Evolutionary conservation across 768 basidiomycete genomes (phyloP).

Genomic region (Pleurotus cornucopiae): DNA sequence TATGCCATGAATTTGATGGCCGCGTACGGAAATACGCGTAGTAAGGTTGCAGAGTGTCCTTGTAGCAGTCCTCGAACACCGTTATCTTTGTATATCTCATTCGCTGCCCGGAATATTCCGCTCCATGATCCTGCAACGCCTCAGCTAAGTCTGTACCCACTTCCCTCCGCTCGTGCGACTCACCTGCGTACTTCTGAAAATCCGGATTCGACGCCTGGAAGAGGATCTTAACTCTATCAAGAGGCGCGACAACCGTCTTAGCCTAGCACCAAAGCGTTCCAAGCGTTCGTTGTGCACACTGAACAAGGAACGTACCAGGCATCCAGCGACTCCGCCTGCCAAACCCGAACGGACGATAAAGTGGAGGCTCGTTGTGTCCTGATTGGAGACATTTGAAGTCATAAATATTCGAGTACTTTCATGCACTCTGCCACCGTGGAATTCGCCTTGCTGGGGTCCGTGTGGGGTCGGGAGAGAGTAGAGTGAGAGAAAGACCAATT

Average conservation of each 20-base stretch:
- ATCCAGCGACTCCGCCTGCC: conserved; percentile 92
- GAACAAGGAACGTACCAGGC: conserved; percentile 60
- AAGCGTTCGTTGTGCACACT: conserved; percentile 11
- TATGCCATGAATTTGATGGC: conserved; percentile 97
- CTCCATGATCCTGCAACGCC: conserved; percentile 69
- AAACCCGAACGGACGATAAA: conserved; percentile 78
- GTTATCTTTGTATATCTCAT: conserved; percentile 59
- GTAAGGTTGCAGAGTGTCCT: conserved; percentile 92
- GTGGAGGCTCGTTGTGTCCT: conserved; percentile 52
- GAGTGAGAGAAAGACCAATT: neutral
- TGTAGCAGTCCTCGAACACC: conserved; percentile 86
- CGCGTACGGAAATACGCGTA: conserved; percentile 95
- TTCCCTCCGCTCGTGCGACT: conserved; percentile 15
- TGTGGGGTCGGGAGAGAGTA: neutral
- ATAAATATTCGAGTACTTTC: conserved; percentile 33
- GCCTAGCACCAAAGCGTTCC: conserved; percentile 46
- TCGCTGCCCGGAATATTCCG: conserved; percentile 76
- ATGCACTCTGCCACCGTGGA: neutral
- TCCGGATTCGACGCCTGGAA: conserved; percentile 97
- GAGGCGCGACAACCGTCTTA: conserved; percentile 90
- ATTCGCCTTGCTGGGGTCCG: neutral
- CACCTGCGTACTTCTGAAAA: conserved; percentile 90
- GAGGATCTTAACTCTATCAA: conserved; percentile 97
- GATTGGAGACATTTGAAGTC: conserved; percentile 53
- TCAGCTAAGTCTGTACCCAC: too few species aligned